Percentiles rank a stretch among this genome's conserved stretches.
phyloP scores from a whole-genome alignment of 129 eudicot genomes.

The Sambucus nigra region DNA sequence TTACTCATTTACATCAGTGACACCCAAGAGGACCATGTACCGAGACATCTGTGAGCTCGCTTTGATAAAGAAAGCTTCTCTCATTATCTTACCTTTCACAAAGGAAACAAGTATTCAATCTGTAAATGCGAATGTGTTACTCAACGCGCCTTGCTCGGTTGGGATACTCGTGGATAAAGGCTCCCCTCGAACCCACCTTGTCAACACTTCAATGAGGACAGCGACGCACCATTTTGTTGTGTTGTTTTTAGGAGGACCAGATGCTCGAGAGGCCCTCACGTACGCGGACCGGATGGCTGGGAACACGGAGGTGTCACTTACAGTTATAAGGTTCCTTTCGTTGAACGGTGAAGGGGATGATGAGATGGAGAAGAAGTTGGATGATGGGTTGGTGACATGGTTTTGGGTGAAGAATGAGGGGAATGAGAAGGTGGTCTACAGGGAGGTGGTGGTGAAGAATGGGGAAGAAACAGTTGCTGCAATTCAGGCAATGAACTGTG shows the following conservation, averaged over 20 bases:
- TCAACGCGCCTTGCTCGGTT: conserved; percentile 83
- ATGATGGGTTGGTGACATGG: conserved; percentile 81
- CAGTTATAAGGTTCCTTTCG: conserved; percentile 66
- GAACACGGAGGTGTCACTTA: conserved; percentile 40
- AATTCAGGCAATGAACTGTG: conserved; percentile 46
- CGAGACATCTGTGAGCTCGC: conserved; percentile 93
- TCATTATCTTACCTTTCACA: conserved; percentile 46
- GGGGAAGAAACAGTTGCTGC: conserved; percentile 81
- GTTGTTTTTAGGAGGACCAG: conserved; percentile 79
- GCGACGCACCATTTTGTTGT: conserved; percentile 32
- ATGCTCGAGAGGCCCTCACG: conserved; percentile 73
- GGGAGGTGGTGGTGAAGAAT: conserved; percentile 64
- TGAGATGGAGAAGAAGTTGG: conserved; percentile 68
- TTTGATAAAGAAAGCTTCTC: conserved; percentile 36
- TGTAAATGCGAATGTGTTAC: conserved; percentile 29
- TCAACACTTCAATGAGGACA: neutral
- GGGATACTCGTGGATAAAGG: conserved; percentile 52
- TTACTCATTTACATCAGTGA: conserved; percentile 43
- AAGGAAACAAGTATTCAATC: conserved; percentile 25
- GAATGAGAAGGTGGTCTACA: conserved; percentile 46
- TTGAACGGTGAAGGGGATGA: conserved; percentile 52
- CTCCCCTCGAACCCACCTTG: neutral
- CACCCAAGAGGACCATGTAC: conserved; percentile 72
- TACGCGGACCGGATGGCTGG: conserved; percentile 64
- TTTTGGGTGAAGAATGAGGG: conserved; percentile 94